These are phyloP conservation scores for Acer yangbiense DNA, from an alignment of 345 rosid genomes.

Conservation along the genomic window DNA sequence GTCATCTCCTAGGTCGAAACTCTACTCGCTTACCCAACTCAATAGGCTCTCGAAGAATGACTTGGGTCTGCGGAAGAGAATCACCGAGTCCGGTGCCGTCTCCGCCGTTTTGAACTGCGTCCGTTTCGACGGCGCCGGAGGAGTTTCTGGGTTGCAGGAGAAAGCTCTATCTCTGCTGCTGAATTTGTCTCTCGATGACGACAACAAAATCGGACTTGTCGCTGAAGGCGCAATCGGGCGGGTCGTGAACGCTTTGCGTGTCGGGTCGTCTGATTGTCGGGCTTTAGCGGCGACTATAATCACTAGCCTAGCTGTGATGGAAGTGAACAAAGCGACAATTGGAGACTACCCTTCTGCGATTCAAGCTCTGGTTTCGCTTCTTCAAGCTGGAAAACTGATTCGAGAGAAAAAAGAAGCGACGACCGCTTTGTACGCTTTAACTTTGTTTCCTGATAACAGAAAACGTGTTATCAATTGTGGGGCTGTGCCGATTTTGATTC, in stretches of 20 bases:
- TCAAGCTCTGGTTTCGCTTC: slow-evolving; percentile 54
- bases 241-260: slow-evolving; percentile 53
- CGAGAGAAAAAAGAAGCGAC: slow-evolving; percentile 89
- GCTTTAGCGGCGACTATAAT: slow-evolving; percentile 84
- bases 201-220: slow-evolving; percentile 88
- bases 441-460: slow-evolving; percentile 77
- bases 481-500: slow-evolving; percentile 64
- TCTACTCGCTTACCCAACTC: slow-evolving; percentile 64
- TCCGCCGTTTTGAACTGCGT: slow-evolving; percentile 67
- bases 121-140: slow-evolving; percentile 36
- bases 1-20: slow-evolving; percentile 45
- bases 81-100: slow-evolving; percentile 85
- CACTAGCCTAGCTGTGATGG: slow-evolving; percentile 92
- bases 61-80: slow-evolving; percentile 59
- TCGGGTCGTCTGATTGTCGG: slow-evolving; percentile 64
- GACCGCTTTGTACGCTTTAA: slow-evolving; percentile 81
- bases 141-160: slow-evolving; percentile 42
- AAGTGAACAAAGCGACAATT: slow-evolving; percentile 92
- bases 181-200: slow-evolving; percentile 88
- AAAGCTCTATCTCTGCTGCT: slow-evolving; percentile 82
- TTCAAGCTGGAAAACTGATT: slow-evolving; percentile 54
- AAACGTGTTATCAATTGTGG: slow-evolving; percentile 68
- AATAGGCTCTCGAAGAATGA: slow-evolving; percentile 65
- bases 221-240: slow-evolving; percentile 86
- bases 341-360: slow-evolving; percentile 83